Evolutionary conservation across 139 green algal genomes (phyloP).

Genomic region (Micractinium sp.): DNA sequence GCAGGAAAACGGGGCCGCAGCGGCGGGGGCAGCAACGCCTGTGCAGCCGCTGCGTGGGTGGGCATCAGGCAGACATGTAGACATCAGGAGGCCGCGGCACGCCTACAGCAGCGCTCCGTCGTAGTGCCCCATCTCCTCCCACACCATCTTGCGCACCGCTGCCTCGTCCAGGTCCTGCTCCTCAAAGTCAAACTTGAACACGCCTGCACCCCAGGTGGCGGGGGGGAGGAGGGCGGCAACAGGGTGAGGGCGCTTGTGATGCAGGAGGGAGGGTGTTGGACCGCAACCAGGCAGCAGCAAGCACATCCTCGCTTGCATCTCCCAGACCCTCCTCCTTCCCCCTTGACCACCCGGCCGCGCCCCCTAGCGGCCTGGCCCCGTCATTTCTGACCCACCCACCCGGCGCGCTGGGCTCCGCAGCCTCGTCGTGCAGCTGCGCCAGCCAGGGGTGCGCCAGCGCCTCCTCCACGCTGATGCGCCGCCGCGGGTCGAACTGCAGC

Average conservation of each 20-base stretch:
- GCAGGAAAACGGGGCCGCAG: too few relatives aligned
- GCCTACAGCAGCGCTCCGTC: neutral
- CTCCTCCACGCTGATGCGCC: slow-evolving; percentile 84
- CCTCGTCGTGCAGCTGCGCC: slow-evolving; percentile 82
- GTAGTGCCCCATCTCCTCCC: slow-evolving; percentile 82
- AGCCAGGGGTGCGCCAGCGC: slow-evolving; percentile 93
- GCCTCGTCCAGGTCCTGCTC: slow-evolving; percentile 83
- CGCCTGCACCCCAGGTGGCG: slow-evolving; percentile 53
- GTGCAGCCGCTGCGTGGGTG: too few relatives aligned
- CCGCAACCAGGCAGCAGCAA: neutral
- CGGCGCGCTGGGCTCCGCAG: slow-evolving; percentile 71
- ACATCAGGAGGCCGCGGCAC: too few relatives aligned
- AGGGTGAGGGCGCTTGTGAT: neutral
- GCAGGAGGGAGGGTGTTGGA: neutral
- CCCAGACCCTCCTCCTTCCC: neutral
- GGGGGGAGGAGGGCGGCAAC: neutral
- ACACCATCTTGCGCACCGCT: slow-evolving; percentile 75
- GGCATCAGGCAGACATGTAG: too few relatives aligned
- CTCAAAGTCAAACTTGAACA: slow-evolving; percentile 92
- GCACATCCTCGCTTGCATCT: neutral
- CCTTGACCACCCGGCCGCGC: too few relatives aligned
- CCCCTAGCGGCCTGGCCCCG: too few relatives aligned
- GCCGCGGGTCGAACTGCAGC: slow-evolving; percentile 92
- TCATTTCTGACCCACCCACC: slow-evolving; percentile 32
- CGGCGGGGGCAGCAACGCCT: too few relatives aligned